Base-by-base conservation (phyloP, 345 rosid species). In the Limnanthes douglasii region DNA sequence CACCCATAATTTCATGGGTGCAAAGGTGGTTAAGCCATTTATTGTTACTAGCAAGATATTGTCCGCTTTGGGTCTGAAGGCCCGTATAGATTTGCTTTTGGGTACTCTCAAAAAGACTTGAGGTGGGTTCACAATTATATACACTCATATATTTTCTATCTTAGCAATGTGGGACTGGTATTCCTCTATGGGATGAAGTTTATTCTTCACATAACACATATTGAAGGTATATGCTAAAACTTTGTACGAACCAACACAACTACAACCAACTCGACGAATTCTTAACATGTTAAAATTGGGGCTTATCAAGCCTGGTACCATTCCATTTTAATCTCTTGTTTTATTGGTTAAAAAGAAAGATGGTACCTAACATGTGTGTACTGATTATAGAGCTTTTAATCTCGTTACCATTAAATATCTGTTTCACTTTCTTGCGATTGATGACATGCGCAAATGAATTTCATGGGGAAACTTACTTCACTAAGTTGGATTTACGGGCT, bases 321-420 rank as follows among this genome's bases (percentile, higher is more conserved):
- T 22, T 30, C 37, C 37, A 8, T 42, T 29, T 12, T 42, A 35
- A 16, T 42, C 47, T 6, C 37, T 11, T n/a, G 17, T 42, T 11
- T 29, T 42, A 18, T 6, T 28, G 4, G 47, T 18, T 1, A 42
- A 18, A 30, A 43, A 30, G n/a, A 28, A 40, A n/a, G 11, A 40
- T 24, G 13, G 32, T 1, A 8, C 21, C 5, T 25, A n/a, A 21
- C 8, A 6, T 5, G 28, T 42, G 16, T 39, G 37, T n/a, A 42
- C 18, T 3, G 15, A 42, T 16, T 42, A 42, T 26, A 15, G 16
- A 15, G 34, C 34, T 2, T 21, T 27, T 18, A 41, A 27, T 28
- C 1, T 5, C 2, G 24, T 22, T 2, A 41, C 46, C 11, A 41
- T 41, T 16, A 41, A 41, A 8, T 33, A 41, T 25, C 10, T 21